Evolutionary conservation across 441 rosid species (phyloP).

Genomic region (Populus trichocarpa): DNA sequence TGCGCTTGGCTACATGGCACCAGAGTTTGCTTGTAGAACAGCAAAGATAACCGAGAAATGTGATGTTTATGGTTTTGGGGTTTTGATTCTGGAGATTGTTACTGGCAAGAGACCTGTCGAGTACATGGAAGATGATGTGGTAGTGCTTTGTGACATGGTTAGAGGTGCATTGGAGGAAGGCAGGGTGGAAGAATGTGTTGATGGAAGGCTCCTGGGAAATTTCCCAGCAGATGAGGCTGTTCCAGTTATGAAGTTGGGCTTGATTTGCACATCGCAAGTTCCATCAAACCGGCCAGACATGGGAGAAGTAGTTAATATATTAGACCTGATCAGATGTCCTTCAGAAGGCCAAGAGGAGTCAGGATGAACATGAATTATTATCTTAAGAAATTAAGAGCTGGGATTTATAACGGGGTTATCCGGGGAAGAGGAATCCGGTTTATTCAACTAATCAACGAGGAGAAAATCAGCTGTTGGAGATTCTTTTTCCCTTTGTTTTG

Average conservation of each 20-base stretch:
- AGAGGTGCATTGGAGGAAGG: conserved; percentile 88
- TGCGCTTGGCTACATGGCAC: conserved; percentile 95
- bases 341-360: conserved; percentile 76
- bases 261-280: conserved; percentile 91
- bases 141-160: conserved; percentile 88
- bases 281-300: conserved; percentile 30
- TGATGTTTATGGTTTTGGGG: conserved; percentile 85
- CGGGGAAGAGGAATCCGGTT: conserved; percentile 91
- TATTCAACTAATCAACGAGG: conserved; percentile 35
- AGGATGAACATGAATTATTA: conserved; percentile 31
- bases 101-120: conserved; percentile 92
- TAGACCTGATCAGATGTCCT: conserved; percentile 90
- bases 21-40: conserved; percentile 86
- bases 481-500: conserved; percentile 9
- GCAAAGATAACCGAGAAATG: conserved; percentile 89
- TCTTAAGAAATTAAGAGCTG: conserved; percentile 11
- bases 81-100: conserved; percentile 70
- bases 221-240: conserved; percentile 77
- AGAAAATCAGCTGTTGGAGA: conserved; percentile 31
- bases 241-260: conserved; percentile 85
- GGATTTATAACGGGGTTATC: conserved; percentile 34
- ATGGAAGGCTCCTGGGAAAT: conserved; percentile 61
- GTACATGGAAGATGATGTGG: conserved; percentile 97
- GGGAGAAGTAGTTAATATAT: conserved; percentile 88
- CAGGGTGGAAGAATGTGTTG: conserved; percentile 76